phyloP scores from a whole-genome alignment of 164 flowering plant species.

The Magnolia changhungtana region DNA sequence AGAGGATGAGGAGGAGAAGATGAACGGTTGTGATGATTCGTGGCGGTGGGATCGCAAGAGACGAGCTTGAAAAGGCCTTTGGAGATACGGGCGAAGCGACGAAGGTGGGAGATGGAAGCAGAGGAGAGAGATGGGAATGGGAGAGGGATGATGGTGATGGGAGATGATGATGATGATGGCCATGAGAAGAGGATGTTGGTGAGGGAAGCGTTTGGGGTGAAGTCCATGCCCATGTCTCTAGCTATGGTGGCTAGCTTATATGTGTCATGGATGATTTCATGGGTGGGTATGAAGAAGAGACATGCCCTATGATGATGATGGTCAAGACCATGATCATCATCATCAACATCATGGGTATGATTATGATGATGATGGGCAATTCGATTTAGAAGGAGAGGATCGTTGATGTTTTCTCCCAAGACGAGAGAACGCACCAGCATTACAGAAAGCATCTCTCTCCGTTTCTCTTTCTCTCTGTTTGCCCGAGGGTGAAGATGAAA shows the following conservation, averaged over 20 bases:
- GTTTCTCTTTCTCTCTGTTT: constrained; percentile 10
- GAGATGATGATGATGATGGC: constrained; percentile 26
- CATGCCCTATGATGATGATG: constrained; percentile 15
- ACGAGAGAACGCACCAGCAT: constrained; percentile 61
- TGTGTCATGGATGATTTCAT: constrained; percentile 45
- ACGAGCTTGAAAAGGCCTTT: constrained; percentile 58
- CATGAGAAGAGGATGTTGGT: constrained; percentile 62
- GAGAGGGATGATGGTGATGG: constrained; percentile 29
- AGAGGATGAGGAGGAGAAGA: constrained; percentile 19
- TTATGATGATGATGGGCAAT: constrained; percentile 7
- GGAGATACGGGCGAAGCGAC: constrained; percentile 42
- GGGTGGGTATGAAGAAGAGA: constrained; percentile 53
- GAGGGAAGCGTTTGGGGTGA: constrained; percentile 58
- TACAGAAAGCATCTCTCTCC: constrained; percentile 40
- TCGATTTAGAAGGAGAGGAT: constrained; percentile 17
- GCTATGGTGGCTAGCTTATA: constrained; percentile 54
- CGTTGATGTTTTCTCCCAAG: constrained; percentile 39
- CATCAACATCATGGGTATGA: neutral
- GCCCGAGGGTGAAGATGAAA: constrained; percentile 1
- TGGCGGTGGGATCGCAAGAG: constrained; percentile 10
- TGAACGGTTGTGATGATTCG: neutral
- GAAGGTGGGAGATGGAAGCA: constrained; percentile 42
- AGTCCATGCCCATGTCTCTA: constrained; percentile 62
- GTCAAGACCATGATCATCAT: neutral
- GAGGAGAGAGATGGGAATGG: constrained; percentile 54